A percentile compares a stretch with the other conserved stretches of the same genome.
Conservation (phyloP, 2,329 filamentous ascomycete genomes). For the Penicillium sclerotigenum region DNA sequence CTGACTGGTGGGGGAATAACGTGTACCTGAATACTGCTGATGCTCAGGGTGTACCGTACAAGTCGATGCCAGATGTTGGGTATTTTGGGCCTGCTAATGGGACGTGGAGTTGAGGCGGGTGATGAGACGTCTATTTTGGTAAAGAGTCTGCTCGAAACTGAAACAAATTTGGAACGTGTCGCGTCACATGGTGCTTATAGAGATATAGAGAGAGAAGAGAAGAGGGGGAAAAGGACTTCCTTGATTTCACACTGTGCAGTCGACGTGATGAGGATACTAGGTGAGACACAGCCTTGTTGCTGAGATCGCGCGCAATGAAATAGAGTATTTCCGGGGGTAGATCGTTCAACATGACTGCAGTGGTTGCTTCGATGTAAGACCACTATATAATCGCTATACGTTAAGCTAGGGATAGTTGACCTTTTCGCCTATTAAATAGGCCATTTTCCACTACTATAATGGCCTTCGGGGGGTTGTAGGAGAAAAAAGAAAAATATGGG, state of each 20-base stretch:
- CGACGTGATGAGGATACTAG: neutral
- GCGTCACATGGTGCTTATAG: neutral
- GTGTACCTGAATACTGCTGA: conserved; percentile 34
- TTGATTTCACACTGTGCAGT: neutral
- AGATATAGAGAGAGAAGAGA: neutral
- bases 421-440: no score
- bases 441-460: no score
- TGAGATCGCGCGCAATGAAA: neutral
- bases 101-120: conserved; percentile 22
- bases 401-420: no score
- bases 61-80: conserved; percentile 25
- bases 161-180: neutral
- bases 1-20: conserved; percentile 36
- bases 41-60: conserved; percentile 28
- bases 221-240: no score
- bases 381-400: no score
- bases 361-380: no score
- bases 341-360: neutral
- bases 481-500: no score
- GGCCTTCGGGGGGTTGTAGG: no score
- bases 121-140: neutral
- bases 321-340: neutral
- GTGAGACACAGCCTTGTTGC: neutral
- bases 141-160: no score
- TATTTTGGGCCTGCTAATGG: conserved; percentile 34